Evolutionary conservation across 2,329 filamentous ascomycete genomes (phyloP).

Genomic region (Exophiala sp.): DNA sequence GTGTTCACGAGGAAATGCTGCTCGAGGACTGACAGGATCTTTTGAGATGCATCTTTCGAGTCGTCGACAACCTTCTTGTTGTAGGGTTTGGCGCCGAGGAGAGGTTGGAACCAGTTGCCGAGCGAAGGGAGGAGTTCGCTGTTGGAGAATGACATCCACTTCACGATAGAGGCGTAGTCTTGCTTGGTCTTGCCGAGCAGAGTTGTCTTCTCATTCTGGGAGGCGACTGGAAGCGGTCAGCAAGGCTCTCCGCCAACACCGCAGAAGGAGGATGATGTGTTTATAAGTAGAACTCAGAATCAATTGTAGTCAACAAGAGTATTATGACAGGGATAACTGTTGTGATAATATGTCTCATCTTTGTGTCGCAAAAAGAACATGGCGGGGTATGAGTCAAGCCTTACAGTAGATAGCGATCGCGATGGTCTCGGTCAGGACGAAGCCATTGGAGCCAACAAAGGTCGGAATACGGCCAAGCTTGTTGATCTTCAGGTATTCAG

Average conservation of each 20-base stretch:
- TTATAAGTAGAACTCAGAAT: constrained; percentile 62
- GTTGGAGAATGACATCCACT: constrained; percentile 98
- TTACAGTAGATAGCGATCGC: constrained; percentile 97
- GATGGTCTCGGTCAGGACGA: constrained; percentile 80
- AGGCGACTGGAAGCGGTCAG: constrained; percentile 66
- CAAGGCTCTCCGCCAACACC: constrained; percentile 22
- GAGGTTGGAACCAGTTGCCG: constrained; percentile 79
- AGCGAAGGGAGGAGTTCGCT: constrained; percentile 71
- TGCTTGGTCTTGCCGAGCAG: constrained; percentile 99
- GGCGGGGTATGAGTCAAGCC: constrained; percentile 43
- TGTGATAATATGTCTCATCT: constrained; percentile 71
- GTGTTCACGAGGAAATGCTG: constrained; percentile 88
- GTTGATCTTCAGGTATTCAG: constrained; percentile 82
- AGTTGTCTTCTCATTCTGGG: constrained; percentile 99
- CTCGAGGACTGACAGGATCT: constrained; percentile 72
- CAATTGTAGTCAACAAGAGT: constrained; percentile 85
- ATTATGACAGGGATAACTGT: constrained; percentile 99
- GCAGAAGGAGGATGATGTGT: constrained; percentile 1
- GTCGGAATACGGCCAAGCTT: constrained; percentile 87
- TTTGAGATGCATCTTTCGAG: constrained; percentile 63
- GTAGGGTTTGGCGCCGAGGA: constrained; percentile 77
- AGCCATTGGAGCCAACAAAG: constrained; percentile 90
- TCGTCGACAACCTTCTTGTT: constrained; percentile 98
- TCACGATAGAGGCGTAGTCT: constrained; percentile 97
- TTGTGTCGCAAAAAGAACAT: constrained; percentile 20